Conservation (phyloP, 345 rosid species). For the Camelina hispida region DNA sequence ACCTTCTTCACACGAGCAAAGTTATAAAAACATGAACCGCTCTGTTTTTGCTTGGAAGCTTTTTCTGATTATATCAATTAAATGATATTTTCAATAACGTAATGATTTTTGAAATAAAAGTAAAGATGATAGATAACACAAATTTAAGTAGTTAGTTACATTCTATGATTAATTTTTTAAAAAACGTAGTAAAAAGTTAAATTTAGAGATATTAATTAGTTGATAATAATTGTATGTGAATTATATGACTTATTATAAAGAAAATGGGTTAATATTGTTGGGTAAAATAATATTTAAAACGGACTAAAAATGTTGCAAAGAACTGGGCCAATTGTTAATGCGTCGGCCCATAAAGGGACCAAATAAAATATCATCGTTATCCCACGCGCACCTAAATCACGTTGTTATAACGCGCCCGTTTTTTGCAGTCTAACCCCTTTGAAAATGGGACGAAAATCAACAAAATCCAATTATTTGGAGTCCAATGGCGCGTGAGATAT, state of each 20-base stretch:
- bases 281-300: neutral
- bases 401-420: neutral
- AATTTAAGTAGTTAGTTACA: neutral
- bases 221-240: neutral
- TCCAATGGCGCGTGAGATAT: neutral
- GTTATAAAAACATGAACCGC: too few relatives aligned
- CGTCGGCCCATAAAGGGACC: neutral
- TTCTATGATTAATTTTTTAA: neutral
- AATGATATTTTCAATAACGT: neutral
- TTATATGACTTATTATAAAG: too few relatives aligned
- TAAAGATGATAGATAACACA: neutral
- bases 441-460: neutral
- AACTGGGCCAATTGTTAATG: neutral
- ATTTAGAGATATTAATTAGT: neutral
- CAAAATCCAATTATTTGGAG: neutral
- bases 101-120: neutral
- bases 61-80: neutral
- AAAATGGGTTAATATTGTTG: neutral
- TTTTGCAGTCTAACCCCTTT: neutral
- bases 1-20: too few relatives aligned
- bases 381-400: slow-evolving; percentile 1
- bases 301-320: neutral
- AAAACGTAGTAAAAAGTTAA: too few relatives aligned
- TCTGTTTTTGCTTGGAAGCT: neutral
- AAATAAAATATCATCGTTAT: neutral